phyloP scores from a whole-genome alignment of 257 asterid species.

The Solanum corneliomulleri region DNA sequence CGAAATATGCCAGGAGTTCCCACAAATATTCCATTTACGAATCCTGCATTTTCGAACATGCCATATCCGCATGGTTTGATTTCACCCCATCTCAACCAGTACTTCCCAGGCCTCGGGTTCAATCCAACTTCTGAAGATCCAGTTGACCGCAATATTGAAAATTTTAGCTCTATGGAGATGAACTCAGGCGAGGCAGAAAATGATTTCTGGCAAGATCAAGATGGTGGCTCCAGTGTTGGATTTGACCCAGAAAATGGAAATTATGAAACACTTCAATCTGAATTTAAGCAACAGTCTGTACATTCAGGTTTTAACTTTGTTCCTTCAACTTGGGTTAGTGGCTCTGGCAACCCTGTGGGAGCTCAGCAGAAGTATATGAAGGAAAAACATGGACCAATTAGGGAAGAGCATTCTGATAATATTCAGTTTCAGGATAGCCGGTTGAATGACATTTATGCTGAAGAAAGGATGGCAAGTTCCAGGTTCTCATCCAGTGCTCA shows the following conservation, averaged over 20 bases:
- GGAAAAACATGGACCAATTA: conserved; percentile 45
- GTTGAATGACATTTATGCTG: conserved; percentile 42
- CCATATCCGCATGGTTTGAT: conserved; percentile 48
- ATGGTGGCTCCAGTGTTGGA: conserved; percentile 33
- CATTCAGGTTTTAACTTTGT: conserved; percentile 42
- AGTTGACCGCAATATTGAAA: conserved; percentile 44
- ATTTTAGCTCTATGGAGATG: conserved; percentile 37
- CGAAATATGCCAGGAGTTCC: conserved; percentile 57
- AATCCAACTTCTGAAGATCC: conserved; percentile 45
- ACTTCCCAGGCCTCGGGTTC: conserved; percentile 46
- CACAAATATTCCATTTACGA: conserved; percentile 19
- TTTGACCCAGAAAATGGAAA: conserved; percentile 45
- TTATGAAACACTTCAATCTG: conserved; percentile 27
- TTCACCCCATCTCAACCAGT: conserved; percentile 49
- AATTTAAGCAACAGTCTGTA: conserved; percentile 31
- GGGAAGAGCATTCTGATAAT: conserved; percentile 37
- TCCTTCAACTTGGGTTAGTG: conserved; percentile 47
- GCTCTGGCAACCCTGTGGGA: conserved; percentile 27
- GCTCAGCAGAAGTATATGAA: conserved; percentile 41
- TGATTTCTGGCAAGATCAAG: conserved; percentile 58
- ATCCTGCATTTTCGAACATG: conserved; percentile 26
- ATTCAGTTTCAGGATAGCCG: conserved; percentile 41
- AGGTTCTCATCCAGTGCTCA: conserved; percentile 35
- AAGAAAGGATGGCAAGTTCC: conserved; percentile 37
- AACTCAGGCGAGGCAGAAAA: conserved; percentile 42